Conservation (phyloP, 371 early-diverging fungal genomes). For the Mucor mucedo region DNA sequence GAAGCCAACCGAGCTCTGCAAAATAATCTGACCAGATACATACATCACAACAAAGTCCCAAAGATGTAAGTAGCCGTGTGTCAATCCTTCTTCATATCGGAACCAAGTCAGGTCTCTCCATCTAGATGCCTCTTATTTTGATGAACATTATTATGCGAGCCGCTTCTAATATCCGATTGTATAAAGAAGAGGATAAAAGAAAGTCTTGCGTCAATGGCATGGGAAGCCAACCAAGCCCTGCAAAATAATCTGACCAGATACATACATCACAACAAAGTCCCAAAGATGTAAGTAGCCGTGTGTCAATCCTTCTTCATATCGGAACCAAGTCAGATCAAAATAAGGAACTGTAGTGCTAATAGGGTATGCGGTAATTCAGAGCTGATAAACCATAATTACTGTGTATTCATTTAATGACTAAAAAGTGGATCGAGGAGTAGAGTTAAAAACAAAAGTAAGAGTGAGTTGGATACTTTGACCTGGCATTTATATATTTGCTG, state of each 20-base stretch:
- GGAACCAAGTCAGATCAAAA: conserved; percentile 24
- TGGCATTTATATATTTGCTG: too few relatives aligned
- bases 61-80: conserved; percentile 20
- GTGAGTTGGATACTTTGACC: too few relatives aligned
- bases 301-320: conserved; percentile 22
- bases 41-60: conserved; percentile 23
- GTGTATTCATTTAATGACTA: too few relatives aligned
- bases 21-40: conserved; percentile 25
- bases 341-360: too few relatives aligned
- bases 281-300: conserved; percentile 22
- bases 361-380: too few relatives aligned
- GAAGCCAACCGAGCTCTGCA: conserved; percentile 22
- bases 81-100: conserved; percentile 23
- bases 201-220: conserved; percentile 18
- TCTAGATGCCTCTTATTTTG: conserved; percentile 9
- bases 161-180: conserved; percentile 21
- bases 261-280: conserved; percentile 22
- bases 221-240: conserved; percentile 21
- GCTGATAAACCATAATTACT: too few relatives aligned
- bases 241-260: conserved; percentile 25
- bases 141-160: conserved; percentile 11
- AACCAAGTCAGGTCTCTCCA: conserved; percentile 21
- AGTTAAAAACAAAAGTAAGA: too few relatives aligned
- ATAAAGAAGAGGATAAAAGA: conserved; percentile 22
- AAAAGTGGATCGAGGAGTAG: too few relatives aligned